Evolutionary conservation across 1,139 yeast species (phyloP).

Genomic region (Pneumocystis carinii): DNA sequence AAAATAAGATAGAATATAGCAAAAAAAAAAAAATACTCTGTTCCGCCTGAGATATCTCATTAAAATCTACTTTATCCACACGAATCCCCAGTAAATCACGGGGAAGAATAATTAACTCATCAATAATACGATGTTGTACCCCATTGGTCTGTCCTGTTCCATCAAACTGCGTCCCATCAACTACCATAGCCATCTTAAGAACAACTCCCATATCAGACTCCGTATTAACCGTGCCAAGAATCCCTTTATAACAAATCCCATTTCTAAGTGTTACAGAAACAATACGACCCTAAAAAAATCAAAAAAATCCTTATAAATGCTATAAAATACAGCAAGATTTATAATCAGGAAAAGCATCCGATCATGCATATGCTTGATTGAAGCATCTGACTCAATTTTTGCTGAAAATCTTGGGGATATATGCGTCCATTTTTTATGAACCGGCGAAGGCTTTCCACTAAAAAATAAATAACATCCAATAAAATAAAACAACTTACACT

Average conservation of each 20-base stretch:
- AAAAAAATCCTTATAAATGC: background rate
- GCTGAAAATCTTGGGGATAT: constrained; percentile 7
- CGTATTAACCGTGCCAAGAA: background rate
- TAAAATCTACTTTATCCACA: constrained; percentile 17
- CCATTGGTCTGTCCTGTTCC: background rate
- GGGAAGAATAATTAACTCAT: background rate
- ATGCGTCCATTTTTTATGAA: background rate
- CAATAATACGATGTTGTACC: background rate
- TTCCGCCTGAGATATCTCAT: background rate
- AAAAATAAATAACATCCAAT: background rate
- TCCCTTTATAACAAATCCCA: background rate
- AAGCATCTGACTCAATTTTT: constrained; percentile 9
- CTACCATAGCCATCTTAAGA: constrained; percentile 1
- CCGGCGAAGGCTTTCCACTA: background rate
- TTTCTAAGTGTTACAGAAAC: background rate
- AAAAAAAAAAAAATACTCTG: background rate
- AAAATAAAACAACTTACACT: background rate
- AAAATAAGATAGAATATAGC: background rate
- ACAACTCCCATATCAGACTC: constrained; percentile 1
- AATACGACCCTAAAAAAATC: background rate
- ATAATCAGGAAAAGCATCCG: constrained; percentile 36
- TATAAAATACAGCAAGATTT: constrained; percentile 33
- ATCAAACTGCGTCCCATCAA: background rate
- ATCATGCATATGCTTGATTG: constrained; percentile 29
- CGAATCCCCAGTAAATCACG: background rate